Percentiles rank a stretch among this genome's conserved stretches.
These are phyloP conservation scores for Kluyveromyces starmeri DNA, from an alignment of 805 yeast genomes.

Conservation along the genomic window DNA sequence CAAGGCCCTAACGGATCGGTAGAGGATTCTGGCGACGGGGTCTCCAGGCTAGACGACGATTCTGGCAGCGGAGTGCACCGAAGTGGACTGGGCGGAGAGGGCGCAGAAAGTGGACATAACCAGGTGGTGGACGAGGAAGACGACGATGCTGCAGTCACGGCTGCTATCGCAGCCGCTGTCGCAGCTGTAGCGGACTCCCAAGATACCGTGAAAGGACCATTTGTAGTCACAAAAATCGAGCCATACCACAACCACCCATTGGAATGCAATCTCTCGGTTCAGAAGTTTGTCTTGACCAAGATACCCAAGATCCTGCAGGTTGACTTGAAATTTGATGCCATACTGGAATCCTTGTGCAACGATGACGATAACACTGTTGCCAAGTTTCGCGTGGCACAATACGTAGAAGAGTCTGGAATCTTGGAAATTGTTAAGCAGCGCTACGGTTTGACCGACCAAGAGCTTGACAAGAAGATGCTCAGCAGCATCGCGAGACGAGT, in stretches of 20 bases:
- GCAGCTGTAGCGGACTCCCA: conserved; percentile 26
- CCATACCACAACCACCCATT: conserved; percentile 30
- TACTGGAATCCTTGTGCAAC: conserved; percentile 24
- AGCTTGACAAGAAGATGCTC: conserved; percentile 24
- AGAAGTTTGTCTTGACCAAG: conserved; percentile 27
- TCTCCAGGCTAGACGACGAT: background rate
- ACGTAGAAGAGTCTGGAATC: conserved; percentile 28
- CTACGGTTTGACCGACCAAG: conserved; percentile 24
- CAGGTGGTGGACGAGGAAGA: conserved; percentile 5
- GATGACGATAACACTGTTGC: conserved; percentile 25
- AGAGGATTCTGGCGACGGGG: conserved; percentile 1
- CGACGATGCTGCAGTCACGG: conserved; percentile 18
- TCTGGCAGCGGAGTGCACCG: background rate
- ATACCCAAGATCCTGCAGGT: conserved; percentile 27
- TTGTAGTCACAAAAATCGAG: conserved; percentile 28
- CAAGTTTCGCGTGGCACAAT: conserved; percentile 27
- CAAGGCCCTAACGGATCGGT: conserved; percentile 2
- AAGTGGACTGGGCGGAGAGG: background rate
- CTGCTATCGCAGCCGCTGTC: conserved; percentile 30
- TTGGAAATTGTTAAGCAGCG: conserved; percentile 24
- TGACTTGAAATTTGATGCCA: conserved; percentile 28
- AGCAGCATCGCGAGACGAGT: conserved; percentile 28
- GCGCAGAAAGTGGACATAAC: background rate
- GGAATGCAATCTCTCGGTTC: conserved; percentile 24
- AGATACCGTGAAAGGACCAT: conserved; percentile 21